Conservation (phyloP, 2,329 filamentous ascomycete genomes). For the Pseudogymnoascus sp. region DNA sequence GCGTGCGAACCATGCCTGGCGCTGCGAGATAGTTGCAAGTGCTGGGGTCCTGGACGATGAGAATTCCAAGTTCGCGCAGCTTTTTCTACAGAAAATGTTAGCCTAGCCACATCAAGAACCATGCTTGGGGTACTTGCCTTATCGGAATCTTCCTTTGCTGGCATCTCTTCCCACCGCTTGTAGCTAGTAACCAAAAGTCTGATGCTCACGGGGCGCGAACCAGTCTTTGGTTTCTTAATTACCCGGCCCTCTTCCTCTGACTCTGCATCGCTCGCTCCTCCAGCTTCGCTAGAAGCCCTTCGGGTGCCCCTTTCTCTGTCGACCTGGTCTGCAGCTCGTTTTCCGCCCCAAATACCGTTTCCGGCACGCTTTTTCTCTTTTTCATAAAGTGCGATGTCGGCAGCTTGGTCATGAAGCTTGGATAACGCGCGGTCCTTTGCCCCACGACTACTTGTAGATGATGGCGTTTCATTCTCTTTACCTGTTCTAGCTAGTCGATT, state of each 20-base stretch:
- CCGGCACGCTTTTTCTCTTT: constrained; percentile 80
- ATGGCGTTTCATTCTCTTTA: constrained; percentile 82
- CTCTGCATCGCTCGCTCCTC: constrained; percentile 40
- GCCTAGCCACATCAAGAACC: constrained; percentile 11
- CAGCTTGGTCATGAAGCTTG: constrained; percentile 67
- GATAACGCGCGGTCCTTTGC: constrained; percentile 82
- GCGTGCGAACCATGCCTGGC: constrained; percentile 77
- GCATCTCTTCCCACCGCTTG: constrained; percentile 69
- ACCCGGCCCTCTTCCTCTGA: constrained; percentile 45
- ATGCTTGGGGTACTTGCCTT: constrained; percentile 51
- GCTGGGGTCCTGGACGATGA: constrained; percentile 67
- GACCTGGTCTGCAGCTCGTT: constrained; percentile 52
- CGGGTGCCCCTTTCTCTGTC: constrained; percentile 41
- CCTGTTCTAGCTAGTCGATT: constrained; percentile 48
- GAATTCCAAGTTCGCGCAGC: constrained; percentile 76
- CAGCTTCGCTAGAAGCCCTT: constrained; percentile 34
- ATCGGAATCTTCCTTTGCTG: constrained; percentile 70
- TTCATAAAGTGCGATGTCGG: constrained; percentile 84
- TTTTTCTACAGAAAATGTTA: constrained; percentile 50
- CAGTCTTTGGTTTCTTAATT: constrained; percentile 56
- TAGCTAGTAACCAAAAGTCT: constrained; percentile 80
- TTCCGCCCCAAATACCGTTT: constrained; percentile 53
- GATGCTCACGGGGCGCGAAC: constrained; percentile 60
- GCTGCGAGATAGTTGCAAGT: constrained; percentile 82
- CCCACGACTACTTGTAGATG: constrained; percentile 69